A percentile compares a stretch with the other conserved stretches of the same genome.
Conservation (phyloP, 176 grass and related monocot genomes). For the Stipa capillata region DNA sequence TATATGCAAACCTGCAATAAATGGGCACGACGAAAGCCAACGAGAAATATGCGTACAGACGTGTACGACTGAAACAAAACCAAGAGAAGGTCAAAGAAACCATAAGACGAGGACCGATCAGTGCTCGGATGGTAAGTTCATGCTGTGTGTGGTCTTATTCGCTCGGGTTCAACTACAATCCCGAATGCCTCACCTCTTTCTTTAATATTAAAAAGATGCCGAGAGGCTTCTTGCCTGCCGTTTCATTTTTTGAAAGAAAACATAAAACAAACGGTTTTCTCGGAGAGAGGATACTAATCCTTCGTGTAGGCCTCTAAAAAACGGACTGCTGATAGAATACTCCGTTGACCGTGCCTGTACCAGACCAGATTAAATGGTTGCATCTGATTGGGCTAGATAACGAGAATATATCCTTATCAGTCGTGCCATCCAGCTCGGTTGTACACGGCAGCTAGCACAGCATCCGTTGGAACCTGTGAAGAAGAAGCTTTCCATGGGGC, state of each 20-base stretch:
- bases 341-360: neutral
- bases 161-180: no score
- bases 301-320: slow-evolving; percentile 6
- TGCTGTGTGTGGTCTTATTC: no score
- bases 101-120: no score
- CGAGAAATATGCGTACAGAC: neutral
- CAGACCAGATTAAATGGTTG: neutral
- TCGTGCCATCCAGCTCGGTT: neutral
- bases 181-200: no score
- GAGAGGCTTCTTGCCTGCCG: no score
- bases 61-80: neutral
- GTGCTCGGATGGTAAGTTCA: no score
- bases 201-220: no score
- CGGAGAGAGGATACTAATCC: neutral
- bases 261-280: neutral
- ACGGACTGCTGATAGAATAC: neutral
- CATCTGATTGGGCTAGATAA: neutral
- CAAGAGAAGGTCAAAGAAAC: neutral
- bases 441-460: neutral
- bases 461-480: neutral
- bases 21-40: neutral
- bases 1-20: neutral
- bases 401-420: neutral
- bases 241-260: no score
- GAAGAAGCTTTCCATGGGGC: neutral